Percentiles rank a stretch among this genome's conserved stretches.
Evolutionary conservation across 83 land plant genomes (phyloP).

Genomic region (Larix sibirica): DNA sequence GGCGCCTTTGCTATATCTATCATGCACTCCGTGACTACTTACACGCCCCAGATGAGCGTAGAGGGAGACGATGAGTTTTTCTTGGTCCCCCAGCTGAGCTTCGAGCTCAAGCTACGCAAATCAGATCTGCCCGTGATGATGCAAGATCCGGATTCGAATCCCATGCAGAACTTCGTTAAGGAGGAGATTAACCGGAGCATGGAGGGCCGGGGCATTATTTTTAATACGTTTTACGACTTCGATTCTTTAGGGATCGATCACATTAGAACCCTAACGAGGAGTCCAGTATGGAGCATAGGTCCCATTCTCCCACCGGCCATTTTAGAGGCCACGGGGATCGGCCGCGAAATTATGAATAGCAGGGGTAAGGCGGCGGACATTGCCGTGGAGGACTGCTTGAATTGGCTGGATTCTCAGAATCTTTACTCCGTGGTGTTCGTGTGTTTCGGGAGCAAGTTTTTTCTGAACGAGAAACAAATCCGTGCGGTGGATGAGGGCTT

Average conservation of each 20-base stretch:
- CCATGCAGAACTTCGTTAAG: not conserved
- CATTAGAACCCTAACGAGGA: not conserved
- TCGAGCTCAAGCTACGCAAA: not conserved
- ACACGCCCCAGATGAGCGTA: not conserved
- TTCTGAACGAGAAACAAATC: slow-evolving; percentile 20
- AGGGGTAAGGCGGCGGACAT: slow-evolving; percentile 2
- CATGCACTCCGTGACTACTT: not conserved
- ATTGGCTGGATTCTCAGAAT: slow-evolving; percentile 36
- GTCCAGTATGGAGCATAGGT: not conserved
- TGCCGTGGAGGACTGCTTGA: slow-evolving; percentile 19
- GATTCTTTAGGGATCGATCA: not conserved
- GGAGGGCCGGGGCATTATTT: not conserved
- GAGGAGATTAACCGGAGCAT: not conserved
- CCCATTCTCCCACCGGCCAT: not conserved
- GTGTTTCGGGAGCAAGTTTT: slow-evolving; percentile 51
- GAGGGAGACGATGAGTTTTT: not conserved
- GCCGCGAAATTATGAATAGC: not conserved
- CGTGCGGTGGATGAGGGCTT: slow-evolving; percentile 49
- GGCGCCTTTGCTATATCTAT: not conserved
- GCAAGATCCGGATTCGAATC: not conserved
- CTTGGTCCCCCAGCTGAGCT: not conserved
- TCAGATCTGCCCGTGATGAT: not conserved
- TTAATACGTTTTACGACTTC: not conserved
- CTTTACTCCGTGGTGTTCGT: slow-evolving; percentile 51
- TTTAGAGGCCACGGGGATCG: not conserved